A percentile compares a stretch with the other conserved stretches of the same genome.
These are phyloP conservation scores for Malus hybrid DNA, from an alignment of 331 rosid species.

Conservation along the genomic window DNA sequence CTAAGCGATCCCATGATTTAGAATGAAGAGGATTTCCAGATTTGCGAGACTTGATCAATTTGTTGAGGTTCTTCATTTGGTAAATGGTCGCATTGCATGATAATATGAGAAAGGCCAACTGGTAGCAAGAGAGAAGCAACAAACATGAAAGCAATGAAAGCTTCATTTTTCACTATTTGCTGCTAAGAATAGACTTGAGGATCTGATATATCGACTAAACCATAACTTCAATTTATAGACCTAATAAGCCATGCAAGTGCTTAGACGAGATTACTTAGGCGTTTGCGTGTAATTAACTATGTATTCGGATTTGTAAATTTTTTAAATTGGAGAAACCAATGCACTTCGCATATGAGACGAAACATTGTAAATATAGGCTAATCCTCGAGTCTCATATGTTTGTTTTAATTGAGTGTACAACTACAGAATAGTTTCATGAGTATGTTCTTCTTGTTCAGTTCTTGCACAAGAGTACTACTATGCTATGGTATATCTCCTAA, in stretches of 20 bases:
- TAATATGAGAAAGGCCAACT: background rate
- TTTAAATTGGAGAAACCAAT: background rate
- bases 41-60: slow-evolving; percentile 30
- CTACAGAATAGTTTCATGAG: background rate
- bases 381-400: background rate
- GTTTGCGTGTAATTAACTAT: background rate
- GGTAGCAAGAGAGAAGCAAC: background rate
- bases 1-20: background rate
- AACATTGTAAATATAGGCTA: background rate
- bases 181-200: background rate
- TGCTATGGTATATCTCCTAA: background rate
- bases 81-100: slow-evolving; percentile 6
- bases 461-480: too few species aligned
- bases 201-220: background rate
- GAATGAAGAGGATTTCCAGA: background rate
- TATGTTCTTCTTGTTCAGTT: background rate
- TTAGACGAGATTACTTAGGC: background rate
- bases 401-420: background rate
- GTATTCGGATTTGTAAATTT: too few species aligned
- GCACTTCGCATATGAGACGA: background rate
- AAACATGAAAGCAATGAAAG: background rate
- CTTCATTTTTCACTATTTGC: slow-evolving; percentile 5
- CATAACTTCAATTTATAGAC: background rate
- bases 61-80: slow-evolving; percentile 34
- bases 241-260: background rate